Evolutionary conservation across 106 monocot genomes (phyloP).

Genomic region (Agapanthus africanus): DNA sequence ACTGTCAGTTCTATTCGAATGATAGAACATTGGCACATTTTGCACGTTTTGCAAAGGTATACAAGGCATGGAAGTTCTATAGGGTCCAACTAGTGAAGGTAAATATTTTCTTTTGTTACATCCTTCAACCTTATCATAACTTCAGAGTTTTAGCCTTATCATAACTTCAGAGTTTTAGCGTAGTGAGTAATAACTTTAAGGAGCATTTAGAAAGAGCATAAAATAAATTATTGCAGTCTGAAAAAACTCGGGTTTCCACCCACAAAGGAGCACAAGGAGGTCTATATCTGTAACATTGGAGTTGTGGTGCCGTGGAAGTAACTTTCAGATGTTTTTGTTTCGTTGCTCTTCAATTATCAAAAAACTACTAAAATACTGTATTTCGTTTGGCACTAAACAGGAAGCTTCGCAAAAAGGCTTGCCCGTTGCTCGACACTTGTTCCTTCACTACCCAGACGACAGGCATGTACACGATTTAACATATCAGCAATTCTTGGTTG

Average conservation of each 20-base stretch:
- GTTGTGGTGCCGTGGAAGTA: too few relatives aligned
- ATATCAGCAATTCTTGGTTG: constrained; percentile 75
- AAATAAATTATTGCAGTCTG: too few relatives aligned
- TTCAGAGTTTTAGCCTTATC: too few relatives aligned
- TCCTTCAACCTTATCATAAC: too few relatives aligned
- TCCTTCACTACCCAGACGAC: constrained; percentile 83
- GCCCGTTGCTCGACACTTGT: constrained; percentile 65
- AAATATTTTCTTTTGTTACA: neutral
- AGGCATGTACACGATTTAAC: constrained; percentile 44
- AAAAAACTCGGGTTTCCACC: too few relatives aligned
- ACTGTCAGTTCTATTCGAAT: constrained; percentile 81
- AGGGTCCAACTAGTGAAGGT: constrained; percentile 76
- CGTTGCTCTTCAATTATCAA: neutral
- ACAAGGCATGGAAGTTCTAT: constrained; percentile 84
- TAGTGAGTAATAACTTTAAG: too few relatives aligned
- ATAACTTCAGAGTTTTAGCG: too few relatives aligned
- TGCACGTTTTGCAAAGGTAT: constrained; percentile 72
- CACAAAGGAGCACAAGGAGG: neutral
- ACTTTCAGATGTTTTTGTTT: too few relatives aligned
- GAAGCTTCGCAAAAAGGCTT: constrained; percentile 72
- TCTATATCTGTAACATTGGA: neutral
- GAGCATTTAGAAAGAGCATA: too few relatives aligned
- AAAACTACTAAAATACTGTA: neutral
- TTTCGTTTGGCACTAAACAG: constrained; percentile 22
- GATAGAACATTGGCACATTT: constrained; percentile 58